These are phyloP conservation scores for Lupinus albus DNA, from an alignment of 306 rosid genomes.

Conservation along the genomic window DNA sequence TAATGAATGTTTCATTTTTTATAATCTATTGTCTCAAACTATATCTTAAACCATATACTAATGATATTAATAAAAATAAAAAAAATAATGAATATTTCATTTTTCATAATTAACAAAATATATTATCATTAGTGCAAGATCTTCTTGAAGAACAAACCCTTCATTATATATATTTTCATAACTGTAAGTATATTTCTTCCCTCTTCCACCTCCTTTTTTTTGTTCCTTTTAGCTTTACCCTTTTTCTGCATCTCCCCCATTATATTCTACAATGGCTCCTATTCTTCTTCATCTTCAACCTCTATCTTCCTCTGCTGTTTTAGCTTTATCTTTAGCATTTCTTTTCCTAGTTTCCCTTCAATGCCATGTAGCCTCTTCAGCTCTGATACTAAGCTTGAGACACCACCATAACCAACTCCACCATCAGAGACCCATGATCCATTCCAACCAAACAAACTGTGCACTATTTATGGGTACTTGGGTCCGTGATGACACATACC, in stretches of 20 bases:
- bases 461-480: conserved; percentile 83
- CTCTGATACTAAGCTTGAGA: conserved; percentile 60
- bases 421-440: conserved; percentile 65
- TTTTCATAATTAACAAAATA: no score
- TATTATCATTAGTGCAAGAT: no score
- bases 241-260: neutral
- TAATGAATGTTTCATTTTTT: no score
- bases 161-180: conserved; percentile 13
- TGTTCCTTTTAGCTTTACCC: conserved; percentile 42
- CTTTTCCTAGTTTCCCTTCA: conserved; percentile 51
- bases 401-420: conserved; percentile 53
- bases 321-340: conserved; percentile 34
- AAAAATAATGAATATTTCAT: no score
- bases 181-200: conserved; percentile 29
- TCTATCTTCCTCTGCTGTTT: conserved; percentile 22
- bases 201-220: conserved; percentile 22
- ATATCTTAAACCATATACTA: no score
- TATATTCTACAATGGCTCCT: conserved; percentile 48
- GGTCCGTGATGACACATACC: conserved; percentile 80
- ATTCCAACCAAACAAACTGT: conserved; percentile 72
- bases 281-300: conserved; percentile 3
- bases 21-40: no score
- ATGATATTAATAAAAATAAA: no score
- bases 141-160: no score
- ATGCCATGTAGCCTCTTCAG: conserved; percentile 52